Base-by-base conservation (phyloP, 2,329 filamentous ascomycete genomes). In the Sporothrix pseudoabietina region DNA sequence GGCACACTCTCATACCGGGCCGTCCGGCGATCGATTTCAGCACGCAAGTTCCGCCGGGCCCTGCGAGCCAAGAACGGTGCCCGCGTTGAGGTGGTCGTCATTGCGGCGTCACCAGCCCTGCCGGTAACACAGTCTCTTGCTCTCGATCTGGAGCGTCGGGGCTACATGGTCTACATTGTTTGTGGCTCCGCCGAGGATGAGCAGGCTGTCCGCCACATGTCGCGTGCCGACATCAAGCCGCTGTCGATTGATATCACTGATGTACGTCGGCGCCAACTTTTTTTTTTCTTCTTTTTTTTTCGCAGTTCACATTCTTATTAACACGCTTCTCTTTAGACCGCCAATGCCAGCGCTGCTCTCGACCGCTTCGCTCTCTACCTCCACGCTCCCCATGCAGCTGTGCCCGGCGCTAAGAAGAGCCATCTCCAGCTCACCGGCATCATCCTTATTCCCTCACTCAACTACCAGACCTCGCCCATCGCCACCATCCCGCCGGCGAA, bases 81-180 rank as follows among this genome's bases (percentile, higher is more conserved):
- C 4, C 88, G 96, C 71, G 90, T 91, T 76, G 96, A 99, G 81
- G 95, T 98, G 5, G 84, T 90, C 80, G 92, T 98, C 39, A 88
- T 98, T 75, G 94, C 94, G 30, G 95, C 95, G n/a, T 94, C 93
- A 26, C 92, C 94, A 2, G 89, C 91, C 69, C 90, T 97, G 78
- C 92, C 94, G 19, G 86, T 98, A 79, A 95, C 94, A 7, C 91
- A 91, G 78, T 94, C 93, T 12, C 85, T 98, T 71, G 90, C 94
- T 1, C 83, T 94, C 66, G 96, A 99, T 79, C 85, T 99, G 77
- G 96, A 98, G 83, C 87, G 94, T 74, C 89, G 94, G 76, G 96
- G 96, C 4, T 98, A 97, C 81, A 92, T 98, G 75, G 93, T 98
- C 72, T 99, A 94, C 81, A 86, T 99, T 74, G 92, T 97, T 0